Evolutionary conservation across 2,329 filamentous ascomycete species (phyloP), one percentile per base, ranked within the genome.

Genomic region (Sporothrix variecibatus): DNA sequence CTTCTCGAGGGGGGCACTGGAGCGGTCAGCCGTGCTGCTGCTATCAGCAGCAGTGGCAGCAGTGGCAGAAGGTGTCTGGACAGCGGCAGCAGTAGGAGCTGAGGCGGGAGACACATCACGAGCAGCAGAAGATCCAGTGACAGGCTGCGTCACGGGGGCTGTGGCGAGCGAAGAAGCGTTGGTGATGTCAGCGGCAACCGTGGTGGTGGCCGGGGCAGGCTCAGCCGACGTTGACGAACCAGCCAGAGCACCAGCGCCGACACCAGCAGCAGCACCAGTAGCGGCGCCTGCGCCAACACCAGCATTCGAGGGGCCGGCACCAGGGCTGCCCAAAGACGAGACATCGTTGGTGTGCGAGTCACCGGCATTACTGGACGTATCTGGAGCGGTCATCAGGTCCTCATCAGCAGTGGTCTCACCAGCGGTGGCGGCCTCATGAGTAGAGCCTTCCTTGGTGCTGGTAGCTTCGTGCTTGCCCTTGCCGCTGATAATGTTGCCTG

Each of bases 351-450:
- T 26, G 38, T 62, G 58, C 6, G 31, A 62, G 31, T 62, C 58
- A 17, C 23, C 40, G 6, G 64, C 40, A 49, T 12, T 26, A 28
- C 43, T 53, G 5, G 72, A 53, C 2, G 72, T 73, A n/a, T 70
- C 72, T 15, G 72, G 72, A 17, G 72, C 72, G 15, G 72, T 73
- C 72, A 73, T 73, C 26, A 70, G 20, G 7, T 73, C 31, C 51
- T 43, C 65, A 7, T 70, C 43, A 7, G 31, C 38, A n/a, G 51
- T 7, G 7, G 40, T 20, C 17, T 64, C 28, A 23, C 58, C 26
- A n/a, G 71, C n/a, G 15, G n/a, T 31, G 11, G 46, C 58, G 38
- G 17, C 12, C 23, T 58, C 6, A 58, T 38, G 31, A 2, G 49
- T 34, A 15, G 51, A 31, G 6, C 38, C 53, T 6, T 56, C 51